Percentiles rank a stretch among this genome's conserved stretches.
These are phyloP conservation scores for Umbelopsis sp. DNA, from an alignment of 192 early-diverging fungal species.

Conservation along the genomic window DNA sequence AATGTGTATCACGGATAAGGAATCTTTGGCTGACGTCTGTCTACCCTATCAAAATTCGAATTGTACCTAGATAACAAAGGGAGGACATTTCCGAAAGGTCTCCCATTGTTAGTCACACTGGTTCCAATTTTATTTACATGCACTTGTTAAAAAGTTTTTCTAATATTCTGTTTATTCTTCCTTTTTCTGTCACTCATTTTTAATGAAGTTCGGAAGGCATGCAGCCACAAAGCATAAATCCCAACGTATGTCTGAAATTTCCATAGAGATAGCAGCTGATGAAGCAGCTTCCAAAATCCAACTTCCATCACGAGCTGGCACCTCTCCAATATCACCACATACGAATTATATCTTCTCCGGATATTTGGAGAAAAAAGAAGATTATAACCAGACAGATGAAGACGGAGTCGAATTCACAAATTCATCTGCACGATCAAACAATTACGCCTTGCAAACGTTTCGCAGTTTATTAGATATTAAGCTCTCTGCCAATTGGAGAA, in stretches of 20 bases:
- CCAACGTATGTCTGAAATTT: not conserved
- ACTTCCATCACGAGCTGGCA: not conserved
- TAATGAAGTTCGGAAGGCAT: not conserved
- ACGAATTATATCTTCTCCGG: too few species aligned
- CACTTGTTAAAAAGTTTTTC: not conserved
- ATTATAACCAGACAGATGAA: not conserved
- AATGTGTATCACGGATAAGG: not conserved
- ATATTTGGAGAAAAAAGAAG: not conserved
- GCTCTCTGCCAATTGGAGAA: not conserved
- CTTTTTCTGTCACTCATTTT: not conserved
- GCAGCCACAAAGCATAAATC: not conserved
- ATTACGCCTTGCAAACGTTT: not conserved
- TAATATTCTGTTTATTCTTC: not conserved
- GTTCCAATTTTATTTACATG: not conserved
- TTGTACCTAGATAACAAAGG: not conserved
- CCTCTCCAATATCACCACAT: not conserved
- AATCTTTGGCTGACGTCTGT: not conserved
- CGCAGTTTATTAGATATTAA: not conserved
- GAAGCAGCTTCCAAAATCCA: not conserved
- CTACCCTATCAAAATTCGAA: not conserved
- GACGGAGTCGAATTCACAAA: not conserved
- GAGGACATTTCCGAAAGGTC: slow-evolving; percentile 3
- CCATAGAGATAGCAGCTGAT: not conserved
- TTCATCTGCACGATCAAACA: not conserved
- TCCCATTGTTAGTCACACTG: not conserved